Evolutionary conservation across 805 yeast genomes (phyloP).

Genomic region (Starmerella powellii): DNA sequence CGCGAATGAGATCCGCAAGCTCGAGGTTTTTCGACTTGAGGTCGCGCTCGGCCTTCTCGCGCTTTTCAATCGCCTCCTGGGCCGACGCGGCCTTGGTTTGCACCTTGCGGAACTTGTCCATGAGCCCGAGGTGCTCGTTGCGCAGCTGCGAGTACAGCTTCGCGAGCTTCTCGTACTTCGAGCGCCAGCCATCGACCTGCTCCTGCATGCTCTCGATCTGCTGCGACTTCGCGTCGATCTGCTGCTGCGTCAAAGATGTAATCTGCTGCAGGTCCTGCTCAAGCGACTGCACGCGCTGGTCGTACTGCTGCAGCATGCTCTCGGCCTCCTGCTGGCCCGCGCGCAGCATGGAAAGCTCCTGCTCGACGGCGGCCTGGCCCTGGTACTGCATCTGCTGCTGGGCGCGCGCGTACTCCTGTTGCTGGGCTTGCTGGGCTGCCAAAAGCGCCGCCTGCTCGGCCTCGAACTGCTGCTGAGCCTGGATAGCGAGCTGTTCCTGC

Average conservation of each 20-base stretch:
- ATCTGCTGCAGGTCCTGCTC: conserved; percentile 58
- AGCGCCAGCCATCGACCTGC: conserved; percentile 66
- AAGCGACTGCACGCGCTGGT: conserved; percentile 65
- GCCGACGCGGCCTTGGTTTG: conserved; percentile 83
- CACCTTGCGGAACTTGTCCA: conserved; percentile 64
- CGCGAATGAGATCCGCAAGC: conserved; percentile 76
- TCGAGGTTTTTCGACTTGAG: conserved; percentile 76
- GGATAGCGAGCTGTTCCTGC: conserved; percentile 55
- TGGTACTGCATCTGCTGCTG: conserved; percentile 65
- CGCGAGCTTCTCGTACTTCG: conserved; percentile 79
- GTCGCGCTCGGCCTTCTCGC: conserved; percentile 72
- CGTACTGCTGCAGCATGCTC: conserved; percentile 72
- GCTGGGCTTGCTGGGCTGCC: conserved; percentile 56
- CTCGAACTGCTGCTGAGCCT: conserved; percentile 59
- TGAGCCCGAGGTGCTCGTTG: conserved; percentile 74
- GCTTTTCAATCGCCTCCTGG: conserved; percentile 75
- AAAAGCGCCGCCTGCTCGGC: conserved; percentile 63
- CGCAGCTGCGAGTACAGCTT: conserved; percentile 81
- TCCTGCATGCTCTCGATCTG: conserved; percentile 56
- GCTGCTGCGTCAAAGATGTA: conserved; percentile 55
- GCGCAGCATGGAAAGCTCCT: conserved; percentile 59
- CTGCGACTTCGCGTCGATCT: conserved; percentile 64
- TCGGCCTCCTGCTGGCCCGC: conserved; percentile 83
- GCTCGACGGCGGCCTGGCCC: conserved; percentile 71
- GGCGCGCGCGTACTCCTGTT: conserved; percentile 48